Percentiles rank a stretch among this genome's conserved stretches.
phyloP scores from a whole-genome alignment of 805 yeast genomes.

The Hanseniaspora vineae region DNA sequence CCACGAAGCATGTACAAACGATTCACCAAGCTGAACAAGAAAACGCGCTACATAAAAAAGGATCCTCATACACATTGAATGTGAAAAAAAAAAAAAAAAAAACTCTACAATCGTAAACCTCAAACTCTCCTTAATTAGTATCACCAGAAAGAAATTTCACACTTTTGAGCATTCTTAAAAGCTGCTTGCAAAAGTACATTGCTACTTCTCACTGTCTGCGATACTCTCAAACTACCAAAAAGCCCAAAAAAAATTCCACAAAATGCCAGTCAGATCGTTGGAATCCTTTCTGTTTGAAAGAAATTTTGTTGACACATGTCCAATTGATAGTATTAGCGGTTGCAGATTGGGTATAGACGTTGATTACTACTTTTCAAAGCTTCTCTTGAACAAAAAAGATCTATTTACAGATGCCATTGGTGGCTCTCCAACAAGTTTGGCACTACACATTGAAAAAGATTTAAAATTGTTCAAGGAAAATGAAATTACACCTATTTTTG shows the following conservation, averaged over 20 bases:
- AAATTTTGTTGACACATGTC: conserved; percentile 43
- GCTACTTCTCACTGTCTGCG: no score
- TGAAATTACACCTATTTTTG: conserved; percentile 66
- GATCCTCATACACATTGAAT: no score
- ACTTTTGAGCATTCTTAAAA: no score
- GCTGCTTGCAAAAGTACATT: no score
- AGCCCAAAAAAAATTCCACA: neutral
- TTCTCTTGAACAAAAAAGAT: conserved; percentile 50
- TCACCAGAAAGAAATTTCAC: no score
- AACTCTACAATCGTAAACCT: no score
- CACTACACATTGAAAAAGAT: conserved; percentile 45
- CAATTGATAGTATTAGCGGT: conserved; percentile 51
- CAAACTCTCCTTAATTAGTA: no score
- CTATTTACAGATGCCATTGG: conserved; percentile 66
- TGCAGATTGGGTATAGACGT: conserved; percentile 76
- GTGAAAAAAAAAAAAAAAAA: no score
- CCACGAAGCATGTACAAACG: no score
- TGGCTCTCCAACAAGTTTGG: conserved; percentile 59
- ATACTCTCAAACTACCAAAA: neutral
- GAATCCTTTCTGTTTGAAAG: conserved; percentile 61
- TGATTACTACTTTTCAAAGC: conserved; percentile 57
- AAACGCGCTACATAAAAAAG: no score
- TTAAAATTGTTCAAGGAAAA: conserved; percentile 44
- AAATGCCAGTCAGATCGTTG: conserved; percentile 38
- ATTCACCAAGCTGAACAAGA: no score